These are phyloP conservation scores for Bryoglossum gracile DNA, from an alignment of 495 filamentous ascomycete species.

Conservation along the genomic window DNA sequence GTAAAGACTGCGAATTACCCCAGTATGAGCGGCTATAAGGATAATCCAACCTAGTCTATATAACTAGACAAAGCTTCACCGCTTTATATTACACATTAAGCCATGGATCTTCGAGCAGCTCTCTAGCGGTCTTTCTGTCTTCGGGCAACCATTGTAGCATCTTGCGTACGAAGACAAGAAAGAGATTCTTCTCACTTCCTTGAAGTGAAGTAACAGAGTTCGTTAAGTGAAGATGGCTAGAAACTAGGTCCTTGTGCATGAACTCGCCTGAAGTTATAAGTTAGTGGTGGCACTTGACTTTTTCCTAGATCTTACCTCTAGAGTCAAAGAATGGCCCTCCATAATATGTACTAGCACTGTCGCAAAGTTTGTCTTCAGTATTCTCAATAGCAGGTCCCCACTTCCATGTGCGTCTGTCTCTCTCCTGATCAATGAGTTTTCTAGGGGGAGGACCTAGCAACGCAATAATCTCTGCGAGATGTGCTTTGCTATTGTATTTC, in stretches of 20 bases:
- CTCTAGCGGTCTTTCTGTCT: conserved; percentile 36
- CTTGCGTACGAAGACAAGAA: conserved; percentile 34
- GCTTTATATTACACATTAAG: conserved; percentile 10
- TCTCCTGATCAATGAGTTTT: not conserved
- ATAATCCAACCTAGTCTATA: too few relatives aligned
- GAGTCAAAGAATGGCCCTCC: not conserved
- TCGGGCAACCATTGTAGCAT: conserved; percentile 46
- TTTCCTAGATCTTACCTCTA: not conserved
- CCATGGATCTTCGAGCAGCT: conserved; percentile 37
- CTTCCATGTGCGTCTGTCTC: not conserved
- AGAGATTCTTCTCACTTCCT: conserved; percentile 24
- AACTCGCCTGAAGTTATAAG: not conserved
- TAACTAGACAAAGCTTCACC: not conserved
- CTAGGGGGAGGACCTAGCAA: conserved; percentile 33
- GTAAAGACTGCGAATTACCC: too few relatives aligned
- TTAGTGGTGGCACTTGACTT: too few relatives aligned
- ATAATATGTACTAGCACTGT: not conserved
- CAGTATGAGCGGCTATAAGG: too few relatives aligned
- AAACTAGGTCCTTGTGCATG: not conserved
- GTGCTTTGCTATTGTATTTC: conserved; percentile 26
- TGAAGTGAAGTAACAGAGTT: not conserved
- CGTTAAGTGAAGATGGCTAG: not conserved
- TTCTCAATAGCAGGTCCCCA: not conserved
- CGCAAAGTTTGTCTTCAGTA: not conserved
- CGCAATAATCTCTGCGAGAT: conserved; percentile 34